Evolutionary conservation across 305 asterid species (phyloP).

Genomic region (Rubia occidens): DNA sequence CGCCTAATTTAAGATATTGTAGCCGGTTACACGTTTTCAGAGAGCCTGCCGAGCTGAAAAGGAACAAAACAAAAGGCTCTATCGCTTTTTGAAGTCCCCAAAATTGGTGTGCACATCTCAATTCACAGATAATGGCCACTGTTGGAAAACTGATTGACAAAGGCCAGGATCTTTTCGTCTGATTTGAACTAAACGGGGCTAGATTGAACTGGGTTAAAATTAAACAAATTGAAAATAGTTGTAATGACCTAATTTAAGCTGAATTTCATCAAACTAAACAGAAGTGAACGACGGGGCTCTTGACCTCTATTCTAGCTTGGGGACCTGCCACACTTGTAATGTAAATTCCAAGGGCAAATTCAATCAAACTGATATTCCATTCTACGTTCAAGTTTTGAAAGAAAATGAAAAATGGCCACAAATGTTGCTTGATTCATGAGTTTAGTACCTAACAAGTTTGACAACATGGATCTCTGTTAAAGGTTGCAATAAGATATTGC

Average conservation of each 20-base stretch:
- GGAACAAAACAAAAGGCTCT: too few species aligned
- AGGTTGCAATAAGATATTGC: neutral
- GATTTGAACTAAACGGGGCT: neutral
- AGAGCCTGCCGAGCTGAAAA: too few species aligned
- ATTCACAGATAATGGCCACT: neutral
- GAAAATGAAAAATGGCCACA: neutral
- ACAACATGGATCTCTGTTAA: neutral
- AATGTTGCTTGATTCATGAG: neutral
- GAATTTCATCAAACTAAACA: neutral
- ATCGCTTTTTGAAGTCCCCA: too few species aligned
- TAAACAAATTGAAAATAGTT: too few species aligned
- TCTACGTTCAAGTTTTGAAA: neutral
- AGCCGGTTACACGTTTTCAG: too few species aligned
- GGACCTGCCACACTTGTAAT: neutral
- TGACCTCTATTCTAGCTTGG: neutral
- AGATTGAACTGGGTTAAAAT: neutral
- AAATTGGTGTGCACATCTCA: conserved; percentile 2
- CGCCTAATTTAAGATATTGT: too few species aligned
- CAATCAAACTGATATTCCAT: neutral
- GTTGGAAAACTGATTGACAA: conserved; percentile 1
- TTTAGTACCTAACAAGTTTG: conserved; percentile 2
- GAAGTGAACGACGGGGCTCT: neutral
- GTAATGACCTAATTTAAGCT: too few species aligned
- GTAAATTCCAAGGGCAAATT: neutral
- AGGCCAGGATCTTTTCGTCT: neutral